Conservation (phyloP, 129 eudicot genomes). For the Flaveria sonorensis region DNA sequence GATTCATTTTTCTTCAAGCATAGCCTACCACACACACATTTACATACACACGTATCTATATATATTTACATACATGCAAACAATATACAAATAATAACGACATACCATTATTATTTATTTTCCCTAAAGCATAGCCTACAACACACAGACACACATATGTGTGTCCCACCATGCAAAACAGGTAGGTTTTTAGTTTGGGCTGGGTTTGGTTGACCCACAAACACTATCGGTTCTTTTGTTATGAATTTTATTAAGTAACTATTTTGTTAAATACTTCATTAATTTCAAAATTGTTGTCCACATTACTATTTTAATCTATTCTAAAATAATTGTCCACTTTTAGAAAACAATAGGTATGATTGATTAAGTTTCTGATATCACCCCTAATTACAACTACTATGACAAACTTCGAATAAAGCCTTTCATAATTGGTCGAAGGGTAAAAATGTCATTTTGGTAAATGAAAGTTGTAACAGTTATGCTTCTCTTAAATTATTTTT, state of each 20-base stretch:
- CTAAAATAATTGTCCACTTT: not conserved
- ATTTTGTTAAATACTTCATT: not conserved
- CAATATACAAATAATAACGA: too few relatives aligned
- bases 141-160: too few relatives aligned
- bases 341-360: not conserved
- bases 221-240: not conserved
- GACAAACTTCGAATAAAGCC: not conserved
- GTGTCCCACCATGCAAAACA: not conserved
- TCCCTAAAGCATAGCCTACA: too few relatives aligned
- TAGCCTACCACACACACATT: not conserved
- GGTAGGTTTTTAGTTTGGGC: not conserved
- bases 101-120: too few relatives aligned
- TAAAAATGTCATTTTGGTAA: not conserved
- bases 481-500: too few relatives aligned
- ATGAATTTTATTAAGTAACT: not conserved
- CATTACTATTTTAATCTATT: not conserved
- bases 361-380: not conserved
- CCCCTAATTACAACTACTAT: not conserved
- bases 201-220: not conserved
- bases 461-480: not conserved
- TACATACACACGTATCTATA: not conserved
- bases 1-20: not conserved
- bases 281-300: not conserved
- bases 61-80: too few relatives aligned
- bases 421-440: not conserved